A percentile compares a stretch with the other conserved stretches of the same genome.
These are phyloP conservation scores for Pezicula rhizophila DNA, from an alignment of 2,329 filamentous ascomycete species.

Conservation along the genomic window DNA sequence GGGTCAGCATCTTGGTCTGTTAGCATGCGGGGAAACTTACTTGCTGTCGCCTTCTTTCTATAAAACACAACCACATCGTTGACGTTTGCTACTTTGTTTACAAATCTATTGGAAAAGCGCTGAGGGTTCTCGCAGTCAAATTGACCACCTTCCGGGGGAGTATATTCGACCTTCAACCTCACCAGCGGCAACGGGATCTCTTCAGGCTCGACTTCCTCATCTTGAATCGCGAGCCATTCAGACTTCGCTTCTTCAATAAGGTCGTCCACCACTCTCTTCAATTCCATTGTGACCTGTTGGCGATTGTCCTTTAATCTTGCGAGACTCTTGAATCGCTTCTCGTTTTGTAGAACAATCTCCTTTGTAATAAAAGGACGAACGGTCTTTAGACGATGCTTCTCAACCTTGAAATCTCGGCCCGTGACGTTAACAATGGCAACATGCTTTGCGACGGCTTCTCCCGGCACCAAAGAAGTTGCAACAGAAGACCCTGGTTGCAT, in stretches of 20 bases:
- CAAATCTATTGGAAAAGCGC: conserved; percentile 88
- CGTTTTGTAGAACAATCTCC: conserved; percentile 72
- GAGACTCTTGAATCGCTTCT: conserved; percentile 69
- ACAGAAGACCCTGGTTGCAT: conserved; percentile 98
- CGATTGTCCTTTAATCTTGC: conserved; percentile 80
- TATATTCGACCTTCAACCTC: conserved; percentile 84
- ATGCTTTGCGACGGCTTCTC: conserved; percentile 87
- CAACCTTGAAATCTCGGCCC: conserved; percentile 72
- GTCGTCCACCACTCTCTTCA: conserved; percentile 74
- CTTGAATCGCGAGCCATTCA: conserved; percentile 77
- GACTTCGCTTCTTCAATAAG: conserved; percentile 80
- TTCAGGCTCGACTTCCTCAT: conserved; percentile 51
- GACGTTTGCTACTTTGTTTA: conserved; percentile 84
- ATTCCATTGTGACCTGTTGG: conserved; percentile 67
- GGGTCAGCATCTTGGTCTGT: conserved; percentile 8
- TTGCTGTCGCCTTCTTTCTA: conserved; percentile 68
- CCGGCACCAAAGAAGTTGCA: conserved; percentile 83
- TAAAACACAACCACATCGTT: conserved; percentile 94
- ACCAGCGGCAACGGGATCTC: conserved; percentile 76
- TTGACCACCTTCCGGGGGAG: conserved; percentile 73
- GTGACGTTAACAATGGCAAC: conserved; percentile 81
- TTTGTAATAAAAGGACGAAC: conserved; percentile 86
- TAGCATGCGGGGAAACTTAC: conserved; percentile 28
- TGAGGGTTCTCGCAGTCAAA: conserved; percentile 95
- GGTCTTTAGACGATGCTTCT: conserved; percentile 77